Evolutionary conservation across 116 monocot genomes (phyloP), one percentile per base, ranked within the genome.

Genomic region (Zostera marina): DNA sequence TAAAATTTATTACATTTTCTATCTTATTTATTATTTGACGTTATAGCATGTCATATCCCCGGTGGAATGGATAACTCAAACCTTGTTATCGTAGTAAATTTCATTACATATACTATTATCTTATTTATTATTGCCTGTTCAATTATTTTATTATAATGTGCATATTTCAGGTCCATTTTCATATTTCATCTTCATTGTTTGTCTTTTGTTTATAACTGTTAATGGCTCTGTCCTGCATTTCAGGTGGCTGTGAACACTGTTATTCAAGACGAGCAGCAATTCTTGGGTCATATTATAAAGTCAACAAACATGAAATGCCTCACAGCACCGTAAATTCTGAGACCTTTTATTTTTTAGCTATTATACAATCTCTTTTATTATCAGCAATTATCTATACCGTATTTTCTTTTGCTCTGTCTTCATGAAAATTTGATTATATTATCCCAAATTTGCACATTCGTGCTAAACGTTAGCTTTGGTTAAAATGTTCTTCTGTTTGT

Each of bases 291-390:
- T 70, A 85, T 91, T 56, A 73, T 85, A 56, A 85, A 91, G 62
- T 91, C 91, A 1, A 91, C 91, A 38, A 91, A 85, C 66, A 85
- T 91, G 91, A 91, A 82, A 69, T 91, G 91, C 61, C 82, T 91
- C 54, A 85, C 85, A 13, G 64, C 91, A 5, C 86, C 67, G 91
- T 91, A 77, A 78, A 62, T 24, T 25, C 44, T 59, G 21, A 59
- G 43, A 8, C 17, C 59, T 21, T 58, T 74, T 42, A 2, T 42
- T 19, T 42, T 43, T 59, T 21, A 59, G 43, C 8, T 19, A n/a
- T 12, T 43, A 14, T 45, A n/a, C 9, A 12, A n/a, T 14, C 24
- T 26, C 22, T 9, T n/a, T 32, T 8, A 46, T 12, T 15, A 24
- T 61, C 24, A 47, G 25, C 7, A 5, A 7, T 61, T 22, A 59